Conservation (phyloP, 2,329 filamentous ascomycete genomes). For the Fusarium avenaceum region DNA sequence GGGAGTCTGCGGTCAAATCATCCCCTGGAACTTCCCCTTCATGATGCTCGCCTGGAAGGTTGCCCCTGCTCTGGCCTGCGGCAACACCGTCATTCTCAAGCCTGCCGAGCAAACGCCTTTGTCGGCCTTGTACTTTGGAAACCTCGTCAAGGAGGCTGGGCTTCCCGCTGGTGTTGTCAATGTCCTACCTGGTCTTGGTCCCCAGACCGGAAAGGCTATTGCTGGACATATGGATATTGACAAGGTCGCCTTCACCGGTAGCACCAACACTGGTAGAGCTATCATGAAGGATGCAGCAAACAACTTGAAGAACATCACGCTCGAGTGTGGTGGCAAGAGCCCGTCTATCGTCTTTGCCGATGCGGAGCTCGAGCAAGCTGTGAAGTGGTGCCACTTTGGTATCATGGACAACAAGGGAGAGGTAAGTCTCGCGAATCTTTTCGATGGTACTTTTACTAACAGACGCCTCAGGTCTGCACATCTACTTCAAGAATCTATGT, state of each 20-base stretch:
- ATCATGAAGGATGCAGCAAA: slow-evolving; percentile 77
- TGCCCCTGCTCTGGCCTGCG: slow-evolving; percentile 72
- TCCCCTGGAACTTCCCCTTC: slow-evolving; percentile 62
- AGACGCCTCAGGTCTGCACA: slow-evolving; percentile 63
- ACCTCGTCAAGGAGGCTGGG: slow-evolving; percentile 75
- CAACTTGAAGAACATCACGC: slow-evolving; percentile 70
- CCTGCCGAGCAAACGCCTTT: slow-evolving; percentile 72
- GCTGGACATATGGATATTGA: slow-evolving; percentile 73
- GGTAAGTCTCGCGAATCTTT: slow-evolving; percentile 48
- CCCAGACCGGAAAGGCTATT: slow-evolving; percentile 73
- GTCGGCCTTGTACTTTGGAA: slow-evolving; percentile 71
- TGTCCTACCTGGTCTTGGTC: slow-evolving; percentile 75
- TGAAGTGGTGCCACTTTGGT: slow-evolving; percentile 61
- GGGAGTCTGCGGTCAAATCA: slow-evolving; percentile 76
- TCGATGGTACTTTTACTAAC: neutral
- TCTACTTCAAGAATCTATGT: slow-evolving; percentile 71
- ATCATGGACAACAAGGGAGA: slow-evolving; percentile 70
- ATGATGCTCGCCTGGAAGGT: slow-evolving; percentile 75
- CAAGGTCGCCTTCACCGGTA: slow-evolving; percentile 80
- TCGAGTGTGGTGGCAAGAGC: slow-evolving; percentile 71
- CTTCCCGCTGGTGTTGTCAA: slow-evolving; percentile 83
- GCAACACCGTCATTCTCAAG: slow-evolving; percentile 71
- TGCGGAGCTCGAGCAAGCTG: slow-evolving; percentile 71
- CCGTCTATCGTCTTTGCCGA: slow-evolving; percentile 70
- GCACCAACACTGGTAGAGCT: slow-evolving; percentile 73